Conservation (phyloP, 176 grass and related monocot genomes). For the Oryza meyeriana region DNA sequence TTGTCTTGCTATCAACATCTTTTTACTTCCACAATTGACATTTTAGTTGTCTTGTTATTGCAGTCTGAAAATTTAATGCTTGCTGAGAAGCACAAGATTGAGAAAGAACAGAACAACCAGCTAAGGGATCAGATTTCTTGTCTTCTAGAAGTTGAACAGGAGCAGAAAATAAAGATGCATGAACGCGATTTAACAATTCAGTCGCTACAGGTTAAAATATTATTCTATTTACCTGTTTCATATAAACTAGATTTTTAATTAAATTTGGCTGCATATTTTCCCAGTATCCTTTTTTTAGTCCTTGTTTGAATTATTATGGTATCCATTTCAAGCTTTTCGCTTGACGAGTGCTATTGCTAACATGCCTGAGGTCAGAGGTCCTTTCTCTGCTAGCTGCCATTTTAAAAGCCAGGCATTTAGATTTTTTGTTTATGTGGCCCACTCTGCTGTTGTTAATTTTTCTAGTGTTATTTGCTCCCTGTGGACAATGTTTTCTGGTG, state of each 20-base stretch:
- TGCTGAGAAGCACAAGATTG: constrained; percentile 73
- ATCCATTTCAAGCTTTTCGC: constrained; percentile 5
- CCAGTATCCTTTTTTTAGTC: background rate
- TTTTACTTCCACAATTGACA: constrained; percentile 7
- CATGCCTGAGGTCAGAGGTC: background rate
- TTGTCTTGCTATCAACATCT: no score
- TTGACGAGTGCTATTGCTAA: constrained; percentile 12
- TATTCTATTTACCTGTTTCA: constrained; percentile 17
- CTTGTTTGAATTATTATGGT: background rate
- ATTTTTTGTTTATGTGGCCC: constrained; percentile 10
- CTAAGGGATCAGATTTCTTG: constrained; percentile 75
- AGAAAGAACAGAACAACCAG: constrained; percentile 90
- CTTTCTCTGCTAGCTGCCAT: background rate
- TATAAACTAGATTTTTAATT: constrained; percentile 26
- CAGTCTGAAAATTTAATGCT: constrained; percentile 96
- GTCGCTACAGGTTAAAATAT: constrained; percentile 65
- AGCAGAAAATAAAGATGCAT: constrained; percentile 80
- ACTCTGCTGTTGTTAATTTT: background rate
- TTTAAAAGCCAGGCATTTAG: background rate
- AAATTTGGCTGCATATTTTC: background rate
- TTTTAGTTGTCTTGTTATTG: constrained; percentile 31
- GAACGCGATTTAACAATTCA: constrained; percentile 81
- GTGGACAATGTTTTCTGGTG: background rate
- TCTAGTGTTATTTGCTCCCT: constrained; percentile 9
- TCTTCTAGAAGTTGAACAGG: constrained; percentile 77